Base-by-base conservation (phyloP, 2,329 filamentous ascomycete genomes). In the Amphichorda felina region DNA sequence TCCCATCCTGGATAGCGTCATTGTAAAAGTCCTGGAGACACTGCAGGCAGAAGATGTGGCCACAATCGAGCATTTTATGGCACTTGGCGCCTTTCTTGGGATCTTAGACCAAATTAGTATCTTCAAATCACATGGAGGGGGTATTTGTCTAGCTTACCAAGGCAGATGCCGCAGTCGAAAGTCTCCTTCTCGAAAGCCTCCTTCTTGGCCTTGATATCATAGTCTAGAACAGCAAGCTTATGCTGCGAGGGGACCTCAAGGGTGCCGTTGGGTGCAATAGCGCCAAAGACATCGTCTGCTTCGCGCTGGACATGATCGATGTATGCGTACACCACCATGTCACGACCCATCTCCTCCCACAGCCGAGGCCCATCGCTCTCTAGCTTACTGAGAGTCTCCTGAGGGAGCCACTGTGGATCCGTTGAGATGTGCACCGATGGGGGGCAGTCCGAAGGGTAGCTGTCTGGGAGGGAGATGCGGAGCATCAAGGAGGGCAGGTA, bases 21-120 rank as follows among this genome's bases (percentile, higher is more conserved):
- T 81, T 85, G 66, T 94, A 96, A 46, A 89, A 95, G 47, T 89
- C 85, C 42, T 84, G 80, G 3, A 98, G 65, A 50, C 91, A 98
- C n/a, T 75, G 58, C 14, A 80, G 63, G 55, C 91, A 98, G 51
- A 96, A 98, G 26, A 96, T 86, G 53, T 98, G 89, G 1, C 75
- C 77, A 55, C 91, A 98, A 39, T 80, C 76, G 31, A 82, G 59
- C 68, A 96, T 79, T 29, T 75, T 74, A 59, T 96, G 82, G 54
- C 91, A 96, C 9, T 66, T 71, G 0, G 64, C 59, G 2, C 91
- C 91, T 54, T 93, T 95, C 57, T 94, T 94, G 1, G 87, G 87
- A 55, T 96, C 89, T 72, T 3, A 19, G 11, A 24, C 27, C 19
- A 7, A 3, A 22, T 51, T 42, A 57, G 50, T 36, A 34, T 28